Conservation (phyloP, 169 alveolate genomes). For the Plasmodium fragile region DNA sequence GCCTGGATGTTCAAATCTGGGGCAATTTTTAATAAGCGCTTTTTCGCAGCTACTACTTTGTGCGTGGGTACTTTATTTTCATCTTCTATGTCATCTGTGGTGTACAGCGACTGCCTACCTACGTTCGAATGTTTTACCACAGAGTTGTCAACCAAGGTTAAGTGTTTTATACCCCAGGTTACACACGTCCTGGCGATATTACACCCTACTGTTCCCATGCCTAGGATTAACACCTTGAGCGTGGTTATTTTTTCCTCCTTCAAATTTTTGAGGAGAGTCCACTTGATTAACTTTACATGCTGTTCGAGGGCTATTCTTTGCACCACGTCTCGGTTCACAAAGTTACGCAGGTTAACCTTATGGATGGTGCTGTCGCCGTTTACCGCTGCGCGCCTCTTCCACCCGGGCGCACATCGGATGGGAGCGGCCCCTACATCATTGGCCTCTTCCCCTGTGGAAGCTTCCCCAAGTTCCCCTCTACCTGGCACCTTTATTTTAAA, state of each 20-base stretch:
- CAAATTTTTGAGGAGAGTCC: conserved; percentile 81
- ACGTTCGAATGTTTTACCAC: conserved; percentile 77
- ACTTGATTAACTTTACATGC: conserved; percentile 81
- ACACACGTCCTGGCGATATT: conserved; percentile 79
- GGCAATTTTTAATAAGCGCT: conserved; percentile 72
- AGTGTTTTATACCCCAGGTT: conserved; percentile 83
- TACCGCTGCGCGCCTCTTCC: conserved; percentile 37
- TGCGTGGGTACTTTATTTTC: conserved; percentile 26
- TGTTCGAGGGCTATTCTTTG: conserved; percentile 78
- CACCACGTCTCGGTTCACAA: conserved; percentile 45
- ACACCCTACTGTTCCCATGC: conserved; percentile 87
- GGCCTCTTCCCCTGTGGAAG: neutral
- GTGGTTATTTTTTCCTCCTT: conserved; percentile 68
- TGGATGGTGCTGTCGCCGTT: conserved; percentile 9
- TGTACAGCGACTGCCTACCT: conserved; percentile 82
- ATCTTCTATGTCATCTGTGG: conserved; percentile 23
- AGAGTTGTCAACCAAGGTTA: conserved; percentile 79
- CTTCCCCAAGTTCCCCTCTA: neutral
- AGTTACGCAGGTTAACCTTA: conserved; percentile 40
- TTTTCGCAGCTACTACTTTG: conserved; percentile 80
- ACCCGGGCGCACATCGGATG: neutral
- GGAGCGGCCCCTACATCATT: neutral
- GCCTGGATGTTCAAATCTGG: conserved; percentile 79
- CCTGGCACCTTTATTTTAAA: conserved; percentile 23
- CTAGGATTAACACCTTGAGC: conserved; percentile 79